Conservation (phyloP, 352 stramenopile species). For the Elongisporangium senticosum region DNA sequence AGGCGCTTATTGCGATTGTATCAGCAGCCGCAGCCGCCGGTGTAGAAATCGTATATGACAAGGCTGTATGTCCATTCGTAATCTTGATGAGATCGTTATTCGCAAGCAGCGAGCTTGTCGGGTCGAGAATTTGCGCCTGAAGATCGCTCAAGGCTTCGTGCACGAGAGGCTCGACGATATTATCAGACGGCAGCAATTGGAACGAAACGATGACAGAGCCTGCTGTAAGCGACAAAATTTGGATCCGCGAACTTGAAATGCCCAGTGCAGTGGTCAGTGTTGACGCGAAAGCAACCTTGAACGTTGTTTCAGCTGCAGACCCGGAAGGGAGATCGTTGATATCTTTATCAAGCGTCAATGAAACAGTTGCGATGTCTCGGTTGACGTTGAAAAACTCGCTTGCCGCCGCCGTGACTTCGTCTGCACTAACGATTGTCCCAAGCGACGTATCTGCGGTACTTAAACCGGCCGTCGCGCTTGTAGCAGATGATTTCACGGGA, state of each 20-base stretch:
- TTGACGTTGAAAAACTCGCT: conserved; percentile 34
- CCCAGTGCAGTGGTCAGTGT: conserved; percentile 29
- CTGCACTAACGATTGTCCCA: conserved; percentile 7
- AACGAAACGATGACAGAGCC: conserved; percentile 71
- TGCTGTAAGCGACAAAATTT: conserved; percentile 38
- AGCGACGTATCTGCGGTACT: background rate
- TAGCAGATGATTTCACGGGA: conserved; percentile 10
- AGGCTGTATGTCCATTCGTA: conserved; percentile 22
- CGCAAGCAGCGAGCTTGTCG: conserved; percentile 28
- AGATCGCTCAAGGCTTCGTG: conserved; percentile 38
- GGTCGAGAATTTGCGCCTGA: conserved; percentile 29
- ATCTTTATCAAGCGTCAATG: conserved; percentile 54
- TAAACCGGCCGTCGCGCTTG: background rate
- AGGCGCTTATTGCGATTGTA: conserved; percentile 29
- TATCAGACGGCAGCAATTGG: conserved; percentile 40
- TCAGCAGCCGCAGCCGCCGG: conserved; percentile 6
- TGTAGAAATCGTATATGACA: conserved; percentile 25
- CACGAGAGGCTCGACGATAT: conserved; percentile 40
- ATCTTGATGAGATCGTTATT: conserved; percentile 21
- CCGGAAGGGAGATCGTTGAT: conserved; percentile 45
- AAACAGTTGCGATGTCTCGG: conserved; percentile 40
- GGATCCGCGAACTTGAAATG: conserved; percentile 43
- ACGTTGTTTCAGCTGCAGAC: conserved; percentile 37
- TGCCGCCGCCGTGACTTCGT: conserved; percentile 20
- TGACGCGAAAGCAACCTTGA: conserved; percentile 38